Base-by-base conservation (phyloP, 805 yeast species). In the Jamesozyma rosinii region DNA sequence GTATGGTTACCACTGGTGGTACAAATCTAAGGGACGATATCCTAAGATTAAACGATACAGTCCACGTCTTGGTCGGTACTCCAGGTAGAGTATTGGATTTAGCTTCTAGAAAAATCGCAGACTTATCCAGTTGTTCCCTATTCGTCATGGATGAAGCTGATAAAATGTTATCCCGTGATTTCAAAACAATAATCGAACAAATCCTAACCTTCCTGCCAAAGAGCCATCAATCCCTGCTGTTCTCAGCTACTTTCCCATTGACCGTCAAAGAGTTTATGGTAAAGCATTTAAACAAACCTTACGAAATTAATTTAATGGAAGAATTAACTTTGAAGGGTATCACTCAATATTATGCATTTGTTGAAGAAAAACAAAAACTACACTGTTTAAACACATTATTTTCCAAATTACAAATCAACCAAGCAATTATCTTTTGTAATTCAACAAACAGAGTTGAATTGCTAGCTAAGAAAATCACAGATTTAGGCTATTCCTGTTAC, bases 91-190 rank as follows among this genome's bases (percentile, higher is more conserved):
- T 92, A 32, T 75, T 92, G 48, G 98, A 92, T 67, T 76, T 92
- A 60, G 96, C 97, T 5, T 75, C 88, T 27, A 82, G 95, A 70
- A 73, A 76, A 42, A 72, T 90, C 43, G 95, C 95, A 11, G 95
- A 90, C 60, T 75, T 92, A 47, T 79, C 85, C 43, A 83, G 82
- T 49, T 86, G 95, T 67, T 81, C 83, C 37, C 72, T 86, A 63
- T 88, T 92, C 63, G 81, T 94, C 42, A 88, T 92, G 97, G 98
- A 92, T 66, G 98, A 92, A 72, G 98, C 98, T 45, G 98, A 92
- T 67, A 92, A 92, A 66, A 85, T 92, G 83, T 75, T 92, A 47
- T 79, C 92, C 32, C 79, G 86, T 54, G 98, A 92, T 59, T 92
- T 92, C 66, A 83, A 83, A 53, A 76, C 77, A 30, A 81, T 89